Evolutionary conservation across 306 rosid species (phyloP), one percentile per base, ranked within the genome.

Genomic region (Prunus padus): DNA sequence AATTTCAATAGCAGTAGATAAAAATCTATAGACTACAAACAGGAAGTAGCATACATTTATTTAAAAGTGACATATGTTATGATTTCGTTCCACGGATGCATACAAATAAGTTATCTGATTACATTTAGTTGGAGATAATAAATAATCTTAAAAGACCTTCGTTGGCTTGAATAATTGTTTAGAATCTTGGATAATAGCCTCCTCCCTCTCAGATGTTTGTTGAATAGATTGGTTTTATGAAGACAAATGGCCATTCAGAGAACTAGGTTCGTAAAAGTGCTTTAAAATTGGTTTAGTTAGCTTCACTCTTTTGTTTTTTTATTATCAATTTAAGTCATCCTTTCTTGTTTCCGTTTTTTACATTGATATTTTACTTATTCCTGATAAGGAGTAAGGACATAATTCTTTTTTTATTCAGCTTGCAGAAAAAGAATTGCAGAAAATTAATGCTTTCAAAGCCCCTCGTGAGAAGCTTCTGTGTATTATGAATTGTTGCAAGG

Each of bases 391-490:
- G 10, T 13, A 30, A 52, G 31, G 47, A n/a, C 45, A 8, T 31
- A 33, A 50, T 40, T 76, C 18, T 42, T 33, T 63, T 73, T 47
- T 5, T 22, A 37, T 55, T 62, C 80, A 90, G 96, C 87, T 90
- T 76, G 96, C 96, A 45, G 93, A 85, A 82, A 88, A 87, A 61
- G 96, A 90, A 81, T 52, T 90, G 85, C 84, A 62, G 84, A 88
- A 88, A 82, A 82, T 87, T 71, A 90, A 87, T 79, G 81, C 85
- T 52, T 89, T 86, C 82, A 91, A 89, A 89, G 77, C 90, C 81
- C 92, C 94, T n/a, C 76, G 87, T 30, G 97, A 91, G 87, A 91
- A 91, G 82, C 84, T 91, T 54, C 55, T 62, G 22, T 78, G 92
- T 78, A 71, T 91, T 15, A 86, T 84, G 88, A 91, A 77, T 68